phyloP scores from a whole-genome alignment of 2,329 filamentous ascomycete genomes.

The Grosmannia huntii region DNA sequence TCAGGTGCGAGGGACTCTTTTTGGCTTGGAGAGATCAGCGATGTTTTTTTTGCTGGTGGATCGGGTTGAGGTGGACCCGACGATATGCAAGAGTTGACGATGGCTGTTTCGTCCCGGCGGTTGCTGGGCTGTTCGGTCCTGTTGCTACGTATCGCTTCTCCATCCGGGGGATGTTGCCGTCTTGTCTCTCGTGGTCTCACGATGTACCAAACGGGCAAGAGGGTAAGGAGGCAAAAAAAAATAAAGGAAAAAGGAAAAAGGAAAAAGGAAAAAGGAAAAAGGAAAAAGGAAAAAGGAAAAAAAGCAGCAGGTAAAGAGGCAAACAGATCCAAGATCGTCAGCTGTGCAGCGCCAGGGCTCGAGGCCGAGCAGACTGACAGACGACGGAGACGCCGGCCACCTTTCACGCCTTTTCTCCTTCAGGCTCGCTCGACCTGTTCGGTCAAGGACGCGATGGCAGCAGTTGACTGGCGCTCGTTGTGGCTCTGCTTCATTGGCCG shows the following conservation, averaged over 20 bases:
- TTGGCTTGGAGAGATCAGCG: neutral
- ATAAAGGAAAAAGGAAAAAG: neutral
- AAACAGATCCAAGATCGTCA: neutral
- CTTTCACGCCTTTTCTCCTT: neutral
- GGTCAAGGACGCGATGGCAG: neutral
- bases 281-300: neutral
- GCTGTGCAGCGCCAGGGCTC: neutral
- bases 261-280: neutral
- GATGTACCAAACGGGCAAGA: neutral
- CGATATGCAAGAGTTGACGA: neutral
- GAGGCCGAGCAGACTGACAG: neutral
- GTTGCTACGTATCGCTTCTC: neutral
- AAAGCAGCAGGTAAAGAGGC: neutral
- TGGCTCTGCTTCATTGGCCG: conserved; percentile 1
- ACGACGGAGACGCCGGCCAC: neutral
- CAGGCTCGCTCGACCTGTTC: neutral
- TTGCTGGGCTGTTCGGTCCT: neutral
- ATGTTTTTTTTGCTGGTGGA: neutral
- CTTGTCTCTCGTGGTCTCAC: no score
- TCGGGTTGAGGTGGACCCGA: neutral
- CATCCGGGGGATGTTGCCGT: neutral
- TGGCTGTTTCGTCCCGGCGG: neutral
- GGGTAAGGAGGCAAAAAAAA: neutral
- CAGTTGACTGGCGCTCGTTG: neutral
- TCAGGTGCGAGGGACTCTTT: neutral